Percentiles rank a stretch among this genome's conserved stretches.
phyloP scores from a whole-genome alignment of 2,329 filamentous ascomycete species.

The Didymella segeticola region DNA sequence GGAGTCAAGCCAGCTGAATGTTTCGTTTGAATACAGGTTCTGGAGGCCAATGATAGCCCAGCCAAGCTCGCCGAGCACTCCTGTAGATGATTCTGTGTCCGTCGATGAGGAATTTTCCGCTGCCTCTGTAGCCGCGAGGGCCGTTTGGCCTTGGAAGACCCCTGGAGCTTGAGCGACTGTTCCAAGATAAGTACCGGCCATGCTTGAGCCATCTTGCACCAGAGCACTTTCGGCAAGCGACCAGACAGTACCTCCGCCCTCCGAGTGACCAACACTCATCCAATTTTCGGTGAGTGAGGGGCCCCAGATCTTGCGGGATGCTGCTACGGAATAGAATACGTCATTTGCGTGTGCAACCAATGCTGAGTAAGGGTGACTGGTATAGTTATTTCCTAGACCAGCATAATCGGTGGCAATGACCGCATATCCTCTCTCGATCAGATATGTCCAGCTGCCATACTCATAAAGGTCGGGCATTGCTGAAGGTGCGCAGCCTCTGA shows the following conservation, averaged over 20 bases:
- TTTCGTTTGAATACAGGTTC: constrained; percentile 1
- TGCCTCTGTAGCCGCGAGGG: background rate
- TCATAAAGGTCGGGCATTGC: constrained; percentile 1
- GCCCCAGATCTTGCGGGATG: constrained; percentile 5
- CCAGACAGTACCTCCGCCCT: constrained; percentile 8
- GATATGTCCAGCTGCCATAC: background rate
- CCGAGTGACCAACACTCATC: constrained; percentile 8
- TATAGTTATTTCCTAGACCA: constrained; percentile 5
- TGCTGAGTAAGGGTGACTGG: constrained; percentile 2
- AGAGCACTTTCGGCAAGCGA: constrained; percentile 4
- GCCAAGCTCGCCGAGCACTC: background rate
- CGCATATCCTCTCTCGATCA: constrained; percentile 1
- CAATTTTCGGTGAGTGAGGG: background rate
- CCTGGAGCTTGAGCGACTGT: constrained; percentile 7
- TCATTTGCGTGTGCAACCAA: constrained; percentile 1
- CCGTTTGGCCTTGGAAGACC: constrained; percentile 1
- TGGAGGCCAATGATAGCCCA: background rate
- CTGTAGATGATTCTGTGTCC: background rate
- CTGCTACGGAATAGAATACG: constrained; percentile 8
- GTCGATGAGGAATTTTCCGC: background rate
- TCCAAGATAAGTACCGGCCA: background rate
- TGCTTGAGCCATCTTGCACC: background rate
- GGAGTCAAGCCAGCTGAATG: background rate
- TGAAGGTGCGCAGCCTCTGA: constrained; percentile 5
- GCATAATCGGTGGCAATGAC: constrained; percentile 8